phyloP scores from a whole-genome alignment of 2,329 filamentous ascomycete species.

The Colletotrichum coccodes region DNA sequence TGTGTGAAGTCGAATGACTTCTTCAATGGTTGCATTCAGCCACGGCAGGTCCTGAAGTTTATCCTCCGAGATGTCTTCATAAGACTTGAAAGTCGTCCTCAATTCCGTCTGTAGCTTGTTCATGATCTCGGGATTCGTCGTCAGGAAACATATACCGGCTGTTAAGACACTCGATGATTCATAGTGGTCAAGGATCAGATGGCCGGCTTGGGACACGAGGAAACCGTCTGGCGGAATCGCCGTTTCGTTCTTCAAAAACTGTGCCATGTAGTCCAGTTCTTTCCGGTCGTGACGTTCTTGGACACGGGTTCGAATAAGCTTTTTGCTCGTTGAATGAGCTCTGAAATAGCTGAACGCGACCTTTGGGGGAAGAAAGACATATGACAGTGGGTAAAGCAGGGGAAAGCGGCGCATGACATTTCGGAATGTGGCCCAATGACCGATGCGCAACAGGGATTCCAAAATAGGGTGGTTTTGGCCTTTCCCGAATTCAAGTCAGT shows the following conservation, averaged over 20 bases:
- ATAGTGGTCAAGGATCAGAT: neutral
- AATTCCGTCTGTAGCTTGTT: neutral
- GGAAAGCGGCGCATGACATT: conserved; percentile 6
- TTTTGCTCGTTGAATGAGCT: neutral
- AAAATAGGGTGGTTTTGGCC: conserved; percentile 1
- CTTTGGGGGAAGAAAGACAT: neutral
- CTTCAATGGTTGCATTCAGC: neutral
- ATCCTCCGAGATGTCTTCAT: neutral
- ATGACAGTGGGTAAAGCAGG: neutral
- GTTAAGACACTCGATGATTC: neutral
- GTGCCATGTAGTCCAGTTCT: neutral
- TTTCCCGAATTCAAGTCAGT: neutral
- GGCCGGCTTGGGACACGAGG: neutral
- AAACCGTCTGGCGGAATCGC: neutral
- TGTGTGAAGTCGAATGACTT: neutral
- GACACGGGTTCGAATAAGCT: neutral
- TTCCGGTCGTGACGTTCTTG: neutral
- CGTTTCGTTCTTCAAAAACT: neutral
- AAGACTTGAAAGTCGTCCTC: neutral
- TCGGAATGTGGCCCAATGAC: neutral
- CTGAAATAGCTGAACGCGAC: neutral
- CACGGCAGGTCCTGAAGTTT: neutral
- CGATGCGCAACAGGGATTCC: neutral
- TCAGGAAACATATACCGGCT: neutral
- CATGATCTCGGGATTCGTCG: neutral